Conservation (phyloP, 805 yeast species). For the Jamesozyma rosinii region DNA sequence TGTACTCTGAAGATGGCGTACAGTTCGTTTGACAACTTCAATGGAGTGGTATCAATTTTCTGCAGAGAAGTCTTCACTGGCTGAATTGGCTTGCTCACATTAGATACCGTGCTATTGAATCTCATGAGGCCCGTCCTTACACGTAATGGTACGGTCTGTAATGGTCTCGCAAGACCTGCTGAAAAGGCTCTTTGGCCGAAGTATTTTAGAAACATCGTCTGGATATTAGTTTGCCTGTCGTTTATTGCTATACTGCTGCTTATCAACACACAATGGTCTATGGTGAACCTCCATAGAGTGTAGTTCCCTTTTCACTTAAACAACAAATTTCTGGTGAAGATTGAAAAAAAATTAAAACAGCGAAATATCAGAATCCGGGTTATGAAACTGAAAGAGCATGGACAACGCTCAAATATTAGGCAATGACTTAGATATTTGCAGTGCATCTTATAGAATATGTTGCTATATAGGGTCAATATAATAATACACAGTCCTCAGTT, state of each 20-base stretch:
- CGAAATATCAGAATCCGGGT: too few relatives aligned
- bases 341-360: too few relatives aligned
- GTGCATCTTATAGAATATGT: not conserved
- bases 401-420: too few relatives aligned
- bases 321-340: too few relatives aligned
- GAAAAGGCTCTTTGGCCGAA: not conserved
- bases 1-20: slow-evolving; percentile 80
- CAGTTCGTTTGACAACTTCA: slow-evolving; percentile 58
- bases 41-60: slow-evolving; percentile 42
- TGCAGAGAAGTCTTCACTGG: not conserved
- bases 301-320: too few relatives aligned
- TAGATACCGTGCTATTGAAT: slow-evolving; percentile 1
- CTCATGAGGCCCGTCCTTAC: not conserved
- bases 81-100: not conserved
- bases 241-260: too few relatives aligned
- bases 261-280: too few relatives aligned
- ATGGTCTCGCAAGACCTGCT: not conserved
- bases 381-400: too few relatives aligned
- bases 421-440: too few relatives aligned
- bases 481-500: too few relatives aligned
- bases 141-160: not conserved
- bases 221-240: too few relatives aligned
- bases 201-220: not conserved
- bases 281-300: too few relatives aligned
- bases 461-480: not conserved